Evolutionary conservation across 1,139 yeast species (phyloP), one percentile per base, ranked within the genome.

Genomic region (Keqinozyma sinolaborantium): DNA sequence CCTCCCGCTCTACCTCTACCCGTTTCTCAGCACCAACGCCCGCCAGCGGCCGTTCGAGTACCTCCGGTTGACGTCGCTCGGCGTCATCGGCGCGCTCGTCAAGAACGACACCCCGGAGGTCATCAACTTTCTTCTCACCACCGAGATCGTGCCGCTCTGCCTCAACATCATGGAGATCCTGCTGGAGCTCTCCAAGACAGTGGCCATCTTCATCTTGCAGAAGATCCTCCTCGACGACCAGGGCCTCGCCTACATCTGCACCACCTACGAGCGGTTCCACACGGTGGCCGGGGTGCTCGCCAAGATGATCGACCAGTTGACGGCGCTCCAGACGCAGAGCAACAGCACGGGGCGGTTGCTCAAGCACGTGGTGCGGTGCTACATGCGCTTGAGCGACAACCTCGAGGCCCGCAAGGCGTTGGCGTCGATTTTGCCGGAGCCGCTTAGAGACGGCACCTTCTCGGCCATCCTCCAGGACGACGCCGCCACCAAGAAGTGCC

Each of bases 71-170:
- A 92, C 98, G 1, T 84, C 95, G 36, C 73, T 92, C 39, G 98
- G 98, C 23, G 97, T 92, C 4, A 86, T 92, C 55, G 98, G 98
- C 12, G 98, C 98, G 0, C 66, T 92, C 38, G 98, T 92, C 18
- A 92, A 92, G 50, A 90, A 90, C 56, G 98, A 92, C 53, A 85
- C 95, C 3, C 88, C 95, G 9, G 97, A 92, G 48, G 98, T 92
- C 31, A 90, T 92, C 40, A 83, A 84, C 41, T 92, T 92, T 52
- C 64, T 92, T 48, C 69, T 92, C 29, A 82, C 96, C 9, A 90
- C 98, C 0, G 98, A 92, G 54, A 92, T 92, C 44, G 95, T 92
- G 24, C 98, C 98, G 5, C 64, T 92, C 38, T 92, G 98, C 56
- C 67, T 92, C 38, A 82, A 94, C 47, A 92, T 92, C 37, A 90